Evolutionary conservation across 768 basidiomycete genomes (phyloP), one percentile per base, ranked within the genome.

Genomic region (Hygrophorus pudorinus): DNA sequence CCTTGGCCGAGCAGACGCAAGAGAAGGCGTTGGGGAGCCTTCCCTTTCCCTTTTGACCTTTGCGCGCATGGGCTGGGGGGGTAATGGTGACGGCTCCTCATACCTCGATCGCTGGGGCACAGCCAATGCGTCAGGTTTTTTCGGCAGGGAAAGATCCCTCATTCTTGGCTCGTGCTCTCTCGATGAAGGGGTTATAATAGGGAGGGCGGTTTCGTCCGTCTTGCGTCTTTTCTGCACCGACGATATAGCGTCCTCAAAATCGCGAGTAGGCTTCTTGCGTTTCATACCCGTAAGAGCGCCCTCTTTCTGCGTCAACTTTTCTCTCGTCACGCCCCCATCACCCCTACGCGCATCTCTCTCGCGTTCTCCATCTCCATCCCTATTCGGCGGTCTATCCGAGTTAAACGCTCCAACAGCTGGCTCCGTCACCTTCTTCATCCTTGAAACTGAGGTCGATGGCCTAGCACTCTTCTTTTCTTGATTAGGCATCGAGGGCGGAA

Each of bases 221-320:
- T 63, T 76, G 38, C 68, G 67, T 47, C 65, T 66, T 54, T 78
- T 77, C 33, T 51, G 12, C 53, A 48, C 3, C 52, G 52, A 10
- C 17, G 49, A 56, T 30, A 65, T 66, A 3, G 54, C 47, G 27
- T 65, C 66, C 13, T 62, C 62, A 24, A 45, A 31, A 21, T 66
- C 65, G n/a, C 53, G 56, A 7, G 39, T 34, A 1, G 46, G 47
- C 37, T 63, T 62, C 52, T 69, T 75, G 20, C 73, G 67, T 52
- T 74, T 75, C n/a, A 61, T 46, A 5, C 28, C 33, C 9, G 41
- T 39, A 13, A 28, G 14, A 21, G 24, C 7, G 6, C 41, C 39
- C 13, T 44, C 40, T 36, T 43, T 29, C 2, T 39, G 16, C 47
- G 31, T 43, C 20, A 16, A 2, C 13, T 44, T 38, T 2, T 41